Percentiles rank a stretch among this genome's conserved stretches.
These are phyloP conservation scores for Suillus brevipes DNA, from an alignment of 768 basidiomycete species.

Conservation along the genomic window DNA sequence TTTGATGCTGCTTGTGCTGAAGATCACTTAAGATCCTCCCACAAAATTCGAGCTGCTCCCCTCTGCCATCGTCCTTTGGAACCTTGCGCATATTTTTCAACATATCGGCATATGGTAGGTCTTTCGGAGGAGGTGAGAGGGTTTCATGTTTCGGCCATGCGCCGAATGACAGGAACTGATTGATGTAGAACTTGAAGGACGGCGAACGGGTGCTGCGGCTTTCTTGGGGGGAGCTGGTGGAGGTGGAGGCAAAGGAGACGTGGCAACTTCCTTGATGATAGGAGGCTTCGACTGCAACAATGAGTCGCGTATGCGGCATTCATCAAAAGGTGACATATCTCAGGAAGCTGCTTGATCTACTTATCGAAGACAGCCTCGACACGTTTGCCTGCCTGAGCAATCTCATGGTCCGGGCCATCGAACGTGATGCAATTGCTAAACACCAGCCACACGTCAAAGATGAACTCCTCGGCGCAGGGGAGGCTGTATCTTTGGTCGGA, in stretches of 20 bases:
- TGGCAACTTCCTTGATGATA: conserved; percentile 41
- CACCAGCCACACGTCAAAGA: conserved; percentile 81
- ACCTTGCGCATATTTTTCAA: conserved; percentile 68
- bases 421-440: conserved; percentile 88
- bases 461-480: conserved; percentile 68
- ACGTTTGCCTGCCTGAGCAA: conserved; percentile 77
- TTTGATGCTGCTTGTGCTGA: conserved; percentile 74
- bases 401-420: conserved; percentile 88
- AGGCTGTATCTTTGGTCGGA: no score
- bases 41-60: conserved; percentile 86
- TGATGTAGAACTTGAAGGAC: conserved; percentile 72
- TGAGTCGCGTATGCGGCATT: conserved; percentile 20
- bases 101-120: conserved; percentile 77
- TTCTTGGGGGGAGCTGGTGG: conserved; percentile 28
- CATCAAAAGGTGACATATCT: conserved; percentile 52
- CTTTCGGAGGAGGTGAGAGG: conserved; percentile 92
- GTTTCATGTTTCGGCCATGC: conserved; percentile 97
- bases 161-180: conserved; percentile 72
- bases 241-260: conserved; percentile 40
- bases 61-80: conserved; percentile 63
- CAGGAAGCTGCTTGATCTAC: conserved; percentile 83
- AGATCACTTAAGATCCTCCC: conserved; percentile 72
- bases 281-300: conserved; percentile 42
- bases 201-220: conserved; percentile 51
- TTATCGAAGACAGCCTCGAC: conserved; percentile 87